These are phyloP conservation scores for Myxozyma neglecta DNA, from an alignment of 805 yeast species.

Conservation along the genomic window DNA sequence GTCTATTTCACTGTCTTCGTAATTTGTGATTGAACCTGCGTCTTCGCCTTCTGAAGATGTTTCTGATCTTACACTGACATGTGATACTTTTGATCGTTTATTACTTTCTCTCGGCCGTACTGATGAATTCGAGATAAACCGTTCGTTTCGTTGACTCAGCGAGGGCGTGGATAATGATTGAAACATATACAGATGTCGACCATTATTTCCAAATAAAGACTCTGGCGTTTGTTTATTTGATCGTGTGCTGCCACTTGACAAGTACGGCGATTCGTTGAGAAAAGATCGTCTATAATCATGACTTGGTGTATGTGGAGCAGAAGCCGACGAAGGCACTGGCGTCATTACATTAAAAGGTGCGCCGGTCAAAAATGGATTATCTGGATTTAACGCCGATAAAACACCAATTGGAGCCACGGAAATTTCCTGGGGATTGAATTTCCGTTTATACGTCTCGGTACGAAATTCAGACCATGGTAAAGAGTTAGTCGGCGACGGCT, in stretches of 20 bases:
- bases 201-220: background rate
- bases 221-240: background rate
- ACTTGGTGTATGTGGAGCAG: background rate
- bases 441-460: background rate
- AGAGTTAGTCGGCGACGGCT: too few species aligned
- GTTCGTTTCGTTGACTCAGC: conserved; percentile 1
- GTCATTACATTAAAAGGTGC: background rate
- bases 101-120: background rate
- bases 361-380: background rate
- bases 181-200: background rate
- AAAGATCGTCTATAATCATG: background rate
- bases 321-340: background rate
- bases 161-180: background rate
- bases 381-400: background rate
- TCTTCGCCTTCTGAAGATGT: background rate
- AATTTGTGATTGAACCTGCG: background rate
- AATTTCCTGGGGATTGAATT: background rate
- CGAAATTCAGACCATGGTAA: background rate
- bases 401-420: background rate
- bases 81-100: background rate
- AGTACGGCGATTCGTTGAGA: background rate
- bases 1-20: background rate
- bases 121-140: background rate
- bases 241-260: background rate
- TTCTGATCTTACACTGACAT: background rate